These are phyloP conservation scores for Magnusiomyces sp. DNA, from an alignment of 1,139 yeast species.

Conservation along the genomic window DNA sequence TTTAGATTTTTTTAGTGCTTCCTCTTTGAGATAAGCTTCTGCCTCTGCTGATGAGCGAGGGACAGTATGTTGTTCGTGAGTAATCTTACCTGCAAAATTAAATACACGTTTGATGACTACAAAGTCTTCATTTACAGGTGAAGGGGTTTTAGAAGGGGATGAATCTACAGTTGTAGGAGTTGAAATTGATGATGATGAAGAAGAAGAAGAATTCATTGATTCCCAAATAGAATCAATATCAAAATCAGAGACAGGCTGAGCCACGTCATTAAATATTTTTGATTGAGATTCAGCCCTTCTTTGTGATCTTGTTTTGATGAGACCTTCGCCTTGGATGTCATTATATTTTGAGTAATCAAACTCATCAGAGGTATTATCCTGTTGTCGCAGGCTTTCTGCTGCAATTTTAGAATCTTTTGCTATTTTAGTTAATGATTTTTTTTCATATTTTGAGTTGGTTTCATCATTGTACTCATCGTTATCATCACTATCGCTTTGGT, in stretches of 20 bases:
- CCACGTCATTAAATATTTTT: conserved; percentile 19
- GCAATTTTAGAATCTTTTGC: conserved; percentile 16
- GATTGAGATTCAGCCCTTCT: conserved; percentile 35
- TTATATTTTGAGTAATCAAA: conserved; percentile 33
- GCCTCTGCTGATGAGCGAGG: conserved; percentile 78
- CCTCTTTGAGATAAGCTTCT: conserved; percentile 51
- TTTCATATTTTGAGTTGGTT: conserved; percentile 4
- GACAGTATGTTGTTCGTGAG: conserved; percentile 71
- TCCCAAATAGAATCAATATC: conserved; percentile 51
- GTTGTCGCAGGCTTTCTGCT: too few relatives aligned
- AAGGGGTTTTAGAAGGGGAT: background rate
- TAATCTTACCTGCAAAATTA: conserved; percentile 81
- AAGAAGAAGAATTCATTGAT: conserved; percentile 33
- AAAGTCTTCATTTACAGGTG: conserved; percentile 33
- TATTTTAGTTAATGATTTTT: conserved; percentile 5
- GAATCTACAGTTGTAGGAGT: background rate
- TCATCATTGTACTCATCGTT: conserved; percentile 17
- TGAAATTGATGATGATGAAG: conserved; percentile 2
- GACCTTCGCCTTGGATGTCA: conserved; percentile 41
- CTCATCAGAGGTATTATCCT: conserved; percentile 18
- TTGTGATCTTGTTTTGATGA: conserved; percentile 50
- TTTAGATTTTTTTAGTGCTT: conserved; percentile 1
- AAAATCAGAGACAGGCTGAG: conserved; percentile 24
- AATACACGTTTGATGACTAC: conserved; percentile 69
- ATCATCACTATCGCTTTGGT: conserved; percentile 17